phyloP scores from a whole-genome alignment of 331 rosid species.

The Malus hybrid region DNA sequence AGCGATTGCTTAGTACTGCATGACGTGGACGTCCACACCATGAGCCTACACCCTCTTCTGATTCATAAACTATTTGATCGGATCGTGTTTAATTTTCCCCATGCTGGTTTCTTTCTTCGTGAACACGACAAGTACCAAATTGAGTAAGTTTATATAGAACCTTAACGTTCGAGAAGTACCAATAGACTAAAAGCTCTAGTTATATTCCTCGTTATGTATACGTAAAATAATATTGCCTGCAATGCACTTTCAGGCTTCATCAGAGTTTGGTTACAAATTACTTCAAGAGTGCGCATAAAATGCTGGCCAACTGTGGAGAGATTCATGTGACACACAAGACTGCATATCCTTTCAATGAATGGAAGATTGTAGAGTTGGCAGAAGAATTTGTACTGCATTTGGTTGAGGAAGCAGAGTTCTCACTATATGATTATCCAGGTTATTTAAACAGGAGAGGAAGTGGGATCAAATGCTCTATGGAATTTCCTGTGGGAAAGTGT shows the following conservation, averaged over 20 bases:
- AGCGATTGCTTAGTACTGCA: not conserved
- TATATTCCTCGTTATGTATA: too few relatives aligned
- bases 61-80: not conserved
- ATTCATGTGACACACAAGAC: constrained; percentile 25
- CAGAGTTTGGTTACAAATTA: not conserved
- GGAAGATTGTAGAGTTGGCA: constrained; percentile 12
- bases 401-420: not conserved
- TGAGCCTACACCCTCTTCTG: constrained; percentile 5
- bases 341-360: constrained; percentile 5
- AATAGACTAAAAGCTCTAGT: too few relatives aligned
- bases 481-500: constrained; percentile 1
- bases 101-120: constrained; percentile 14
- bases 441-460: constrained; percentile 21
- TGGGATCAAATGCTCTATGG: not conserved
- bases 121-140: not conserved
- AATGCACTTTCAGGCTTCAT: constrained; percentile 4
- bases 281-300: not conserved
- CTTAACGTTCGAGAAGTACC: not conserved
- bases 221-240: not conserved
- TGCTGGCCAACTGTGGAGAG: constrained; percentile 7
- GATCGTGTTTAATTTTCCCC: constrained; percentile 23
- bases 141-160: not conserved
- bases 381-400: not conserved
- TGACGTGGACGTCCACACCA: constrained; percentile 8
- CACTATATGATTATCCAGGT: not conserved